A percentile compares a stretch with the other conserved stretches of the same genome.
phyloP scores from a whole-genome alignment of 768 basidiomycete genomes.

The Kondoa malvinella region DNA sequence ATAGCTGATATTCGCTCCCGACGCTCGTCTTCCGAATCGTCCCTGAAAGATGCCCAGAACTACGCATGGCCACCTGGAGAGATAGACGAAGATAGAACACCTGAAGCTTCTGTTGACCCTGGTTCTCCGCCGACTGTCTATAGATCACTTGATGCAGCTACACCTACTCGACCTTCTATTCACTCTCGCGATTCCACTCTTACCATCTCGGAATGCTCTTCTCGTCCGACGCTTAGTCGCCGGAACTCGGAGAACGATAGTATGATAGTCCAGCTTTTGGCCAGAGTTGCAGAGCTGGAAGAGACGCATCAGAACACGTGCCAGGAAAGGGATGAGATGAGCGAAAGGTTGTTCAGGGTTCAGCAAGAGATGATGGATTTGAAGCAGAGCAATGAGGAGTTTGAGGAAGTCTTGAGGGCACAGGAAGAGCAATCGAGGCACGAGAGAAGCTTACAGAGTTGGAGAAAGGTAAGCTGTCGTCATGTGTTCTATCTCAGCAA shows the following conservation, averaged over 20 bases:
- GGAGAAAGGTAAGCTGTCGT: not conserved
- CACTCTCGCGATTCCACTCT: not conserved
- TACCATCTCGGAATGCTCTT: not conserved
- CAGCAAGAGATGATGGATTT: not conserved
- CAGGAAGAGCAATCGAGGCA: not conserved
- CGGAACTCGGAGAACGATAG: not conserved
- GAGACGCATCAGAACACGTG: not conserved
- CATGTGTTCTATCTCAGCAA: not conserved
- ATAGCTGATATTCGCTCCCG: not conserved
- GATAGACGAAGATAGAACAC: too few species aligned
- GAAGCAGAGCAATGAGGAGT: not conserved
- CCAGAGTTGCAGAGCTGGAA: conserved; percentile 1
- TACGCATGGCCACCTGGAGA: too few species aligned
- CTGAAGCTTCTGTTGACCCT: not conserved
- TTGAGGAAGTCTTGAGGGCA: not conserved
- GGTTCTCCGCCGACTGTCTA: not conserved
- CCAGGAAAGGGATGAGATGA: not conserved
- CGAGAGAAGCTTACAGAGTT: not conserved
- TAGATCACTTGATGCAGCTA: not conserved
- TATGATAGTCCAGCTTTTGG: not conserved
- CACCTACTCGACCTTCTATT: not conserved
- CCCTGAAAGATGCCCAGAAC: too few species aligned
- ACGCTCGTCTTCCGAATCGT: not conserved
- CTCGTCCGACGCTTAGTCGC: not conserved
- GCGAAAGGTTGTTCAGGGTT: not conserved